These are phyloP conservation scores for Podochytrium sp. DNA, from an alignment of 192 early-diverging fungal genomes.

Conservation along the genomic window DNA sequence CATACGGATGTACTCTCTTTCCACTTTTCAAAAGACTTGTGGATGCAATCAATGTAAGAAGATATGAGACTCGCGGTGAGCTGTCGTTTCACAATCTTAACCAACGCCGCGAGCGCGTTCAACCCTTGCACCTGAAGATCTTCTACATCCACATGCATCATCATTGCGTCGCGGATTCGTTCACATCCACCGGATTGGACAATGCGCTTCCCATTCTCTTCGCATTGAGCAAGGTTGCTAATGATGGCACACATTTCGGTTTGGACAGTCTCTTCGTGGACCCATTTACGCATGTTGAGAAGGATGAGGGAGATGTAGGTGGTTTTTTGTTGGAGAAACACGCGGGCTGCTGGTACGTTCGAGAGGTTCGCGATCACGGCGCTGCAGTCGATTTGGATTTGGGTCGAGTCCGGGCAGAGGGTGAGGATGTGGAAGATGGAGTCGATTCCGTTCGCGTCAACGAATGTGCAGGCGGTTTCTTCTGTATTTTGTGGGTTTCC, in stretches of 20 bases:
- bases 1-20: constrained; percentile 23
- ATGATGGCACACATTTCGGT: constrained; percentile 43
- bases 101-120: constrained; percentile 37
- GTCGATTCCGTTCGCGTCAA: constrained; percentile 30
- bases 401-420: constrained; percentile 19
- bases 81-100: constrained; percentile 6
- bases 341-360: constrained; percentile 5
- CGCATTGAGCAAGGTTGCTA: constrained; percentile 35
- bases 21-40: constrained; percentile 1
- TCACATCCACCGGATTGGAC: constrained; percentile 23
- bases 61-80: background rate
- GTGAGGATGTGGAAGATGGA: constrained; percentile 37
- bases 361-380: constrained; percentile 42
- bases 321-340: constrained; percentile 2
- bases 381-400: constrained; percentile 42
- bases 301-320: constrained; percentile 32
- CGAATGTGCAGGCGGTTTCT: constrained; percentile 24
- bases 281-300: constrained; percentile 31
- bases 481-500: constrained; percentile 22
- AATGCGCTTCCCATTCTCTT: constrained; percentile 25
- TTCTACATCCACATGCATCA: constrained; percentile 1
- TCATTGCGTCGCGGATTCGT: constrained; percentile 37
- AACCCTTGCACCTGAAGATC: constrained; percentile 40
- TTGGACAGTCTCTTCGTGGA: constrained; percentile 27
- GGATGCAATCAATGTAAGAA: background rate